phyloP scores from a whole-genome alignment of 2,329 filamentous ascomycete species.

The Verticillium longisporum region DNA sequence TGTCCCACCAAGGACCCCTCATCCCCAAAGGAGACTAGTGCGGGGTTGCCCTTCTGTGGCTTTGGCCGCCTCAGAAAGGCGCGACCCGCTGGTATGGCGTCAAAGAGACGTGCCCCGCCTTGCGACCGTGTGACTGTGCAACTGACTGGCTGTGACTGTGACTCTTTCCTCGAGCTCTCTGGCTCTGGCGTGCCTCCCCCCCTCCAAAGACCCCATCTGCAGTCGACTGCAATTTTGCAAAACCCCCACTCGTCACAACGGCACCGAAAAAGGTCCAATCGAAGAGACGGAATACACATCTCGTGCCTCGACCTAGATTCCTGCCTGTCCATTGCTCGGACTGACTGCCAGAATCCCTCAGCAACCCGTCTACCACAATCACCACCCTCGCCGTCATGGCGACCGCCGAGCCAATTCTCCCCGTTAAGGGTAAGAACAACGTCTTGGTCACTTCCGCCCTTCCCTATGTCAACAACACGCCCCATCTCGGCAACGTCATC shows the following conservation, averaged over 20 bases:
- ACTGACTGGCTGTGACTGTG: neutral
- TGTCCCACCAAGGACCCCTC: constrained; percentile 6
- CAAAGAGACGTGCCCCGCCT: neutral
- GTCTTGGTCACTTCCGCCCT: constrained; percentile 84
- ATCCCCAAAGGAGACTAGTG: constrained; percentile 12
- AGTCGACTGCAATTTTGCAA: neutral
- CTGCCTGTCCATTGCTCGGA: neutral
- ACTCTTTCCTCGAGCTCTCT: neutral
- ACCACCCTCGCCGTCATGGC: constrained; percentile 5
- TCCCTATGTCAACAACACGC: constrained; percentile 69
- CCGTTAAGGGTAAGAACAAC: constrained; percentile 71
- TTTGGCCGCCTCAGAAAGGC: constrained; percentile 1
- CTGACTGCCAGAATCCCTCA: neutral
- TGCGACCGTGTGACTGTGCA: neutral
- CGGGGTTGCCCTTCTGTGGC: constrained; percentile 9
- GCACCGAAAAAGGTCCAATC: neutral
- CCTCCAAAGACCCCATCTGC: neutral
- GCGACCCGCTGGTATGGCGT: neutral
- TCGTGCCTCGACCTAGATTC: neutral
- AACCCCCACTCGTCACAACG: neutral
- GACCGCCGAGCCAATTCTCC: constrained; percentile 43
- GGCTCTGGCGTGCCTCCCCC: neutral
- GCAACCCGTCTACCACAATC: neutral
- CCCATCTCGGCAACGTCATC: constrained; percentile 84
- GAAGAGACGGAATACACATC: neutral